These are phyloP conservation scores for Skeletonema costatum DNA, from an alignment of 108 stramenopile species.

Conservation along the genomic window DNA sequence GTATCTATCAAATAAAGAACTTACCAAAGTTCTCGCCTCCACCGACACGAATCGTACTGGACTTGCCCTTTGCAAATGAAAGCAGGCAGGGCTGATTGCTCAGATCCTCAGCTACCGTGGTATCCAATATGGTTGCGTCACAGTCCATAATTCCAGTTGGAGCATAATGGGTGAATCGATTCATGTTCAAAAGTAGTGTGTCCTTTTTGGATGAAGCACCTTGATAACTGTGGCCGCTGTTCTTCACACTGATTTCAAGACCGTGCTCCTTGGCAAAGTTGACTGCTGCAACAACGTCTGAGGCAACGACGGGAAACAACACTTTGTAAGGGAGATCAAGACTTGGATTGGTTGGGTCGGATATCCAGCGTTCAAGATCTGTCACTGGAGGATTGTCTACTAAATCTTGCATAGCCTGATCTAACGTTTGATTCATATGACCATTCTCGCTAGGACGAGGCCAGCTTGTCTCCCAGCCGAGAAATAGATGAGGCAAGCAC, in stretches of 20 bases:
- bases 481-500: background rate
- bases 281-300: background rate
- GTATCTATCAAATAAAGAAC: too few species aligned
- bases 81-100: slow-evolving; percentile 13
- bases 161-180: too few species aligned
- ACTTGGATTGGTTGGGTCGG: background rate
- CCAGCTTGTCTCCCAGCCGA: background rate
- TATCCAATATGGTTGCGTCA: too few species aligned
- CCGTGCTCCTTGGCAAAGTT: background rate
- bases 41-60: slow-evolving; percentile 8
- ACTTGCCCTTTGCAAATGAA: slow-evolving; percentile 5
- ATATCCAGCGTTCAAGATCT: background rate
- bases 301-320: slow-evolving; percentile 6
- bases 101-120: background rate
- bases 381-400: too few species aligned
- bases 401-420: too few species aligned
- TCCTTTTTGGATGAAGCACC: slow-evolving; percentile 5
- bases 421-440: background rate
- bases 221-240: background rate
- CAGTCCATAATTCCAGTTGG: too few species aligned
- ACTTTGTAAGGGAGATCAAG: slow-evolving; percentile 1
- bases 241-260: background rate
- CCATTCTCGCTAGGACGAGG: background rate
- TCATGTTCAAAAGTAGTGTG: slow-evolving; percentile 11
- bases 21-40: slow-evolving; percentile 13